Evolutionary conservation across 192 early-diverging fungal genomes (phyloP).

Genomic region (Lunasporangiospora selenospora): DNA sequence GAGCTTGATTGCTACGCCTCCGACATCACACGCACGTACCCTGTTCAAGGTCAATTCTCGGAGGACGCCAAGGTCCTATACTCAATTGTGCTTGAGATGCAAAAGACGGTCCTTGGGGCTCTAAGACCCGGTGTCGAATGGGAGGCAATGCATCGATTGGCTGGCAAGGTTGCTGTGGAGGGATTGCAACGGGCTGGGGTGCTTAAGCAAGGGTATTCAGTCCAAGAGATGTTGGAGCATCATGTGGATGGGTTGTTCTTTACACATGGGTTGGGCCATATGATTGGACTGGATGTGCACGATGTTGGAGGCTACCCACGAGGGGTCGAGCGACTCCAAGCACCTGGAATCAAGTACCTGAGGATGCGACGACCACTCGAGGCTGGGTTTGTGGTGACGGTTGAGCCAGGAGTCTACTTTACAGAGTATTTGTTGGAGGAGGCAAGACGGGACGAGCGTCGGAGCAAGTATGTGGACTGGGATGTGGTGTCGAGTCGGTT

Average conservation of each 20-base stretch:
- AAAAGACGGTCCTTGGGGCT: conserved; percentile 73
- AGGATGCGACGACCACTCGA: conserved; percentile 73
- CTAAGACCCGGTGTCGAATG: conserved; percentile 83
- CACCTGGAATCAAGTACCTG: conserved; percentile 74
- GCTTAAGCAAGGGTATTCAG: conserved; percentile 64
- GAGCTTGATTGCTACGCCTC: conserved; percentile 82
- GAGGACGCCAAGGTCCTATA: conserved; percentile 81
- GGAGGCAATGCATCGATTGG: conserved; percentile 89
- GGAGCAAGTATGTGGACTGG: conserved; percentile 72
- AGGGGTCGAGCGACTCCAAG: conserved; percentile 72
- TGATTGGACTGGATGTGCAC: conserved; percentile 92
- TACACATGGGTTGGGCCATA: conserved; percentile 91
- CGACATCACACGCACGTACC: conserved; percentile 93
- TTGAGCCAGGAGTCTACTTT: conserved; percentile 96
- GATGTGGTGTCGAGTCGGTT: conserved; percentile 71
- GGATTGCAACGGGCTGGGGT: conserved; percentile 78
- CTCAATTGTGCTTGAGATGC: conserved; percentile 83
- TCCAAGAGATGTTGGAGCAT: conserved; percentile 65
- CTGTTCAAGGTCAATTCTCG: conserved; percentile 76
- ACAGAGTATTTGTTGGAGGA: conserved; percentile 74
- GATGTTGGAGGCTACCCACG: conserved; percentile 90
- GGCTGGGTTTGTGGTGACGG: conserved; percentile 87
- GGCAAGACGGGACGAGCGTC: conserved; percentile 60
- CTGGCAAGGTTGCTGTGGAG: conserved; percentile 64
- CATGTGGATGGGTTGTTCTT: conserved; percentile 83